Conservation (phyloP, 257 asterid species). For the Solanum corneliomulleri region DNA sequence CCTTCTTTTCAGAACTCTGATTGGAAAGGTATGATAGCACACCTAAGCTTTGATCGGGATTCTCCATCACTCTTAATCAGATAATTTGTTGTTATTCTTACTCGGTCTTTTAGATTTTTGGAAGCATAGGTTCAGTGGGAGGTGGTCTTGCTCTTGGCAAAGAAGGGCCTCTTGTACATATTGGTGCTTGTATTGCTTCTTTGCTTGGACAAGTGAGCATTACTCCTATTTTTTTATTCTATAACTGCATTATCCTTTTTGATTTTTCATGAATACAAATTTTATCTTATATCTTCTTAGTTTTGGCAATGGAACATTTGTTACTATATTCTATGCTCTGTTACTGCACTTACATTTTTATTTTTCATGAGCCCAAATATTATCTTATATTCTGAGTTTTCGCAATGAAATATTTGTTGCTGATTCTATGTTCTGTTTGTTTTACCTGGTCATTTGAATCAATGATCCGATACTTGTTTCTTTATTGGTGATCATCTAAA, state of each 20-base stretch:
- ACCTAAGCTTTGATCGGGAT: neutral
- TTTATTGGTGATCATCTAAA: neutral
- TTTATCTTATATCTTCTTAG: neutral
- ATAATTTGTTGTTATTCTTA: neutral
- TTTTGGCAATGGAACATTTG: neutral
- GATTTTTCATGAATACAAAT: neutral
- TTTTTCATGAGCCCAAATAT: neutral
- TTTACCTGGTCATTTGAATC: neutral
- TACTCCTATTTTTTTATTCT: neutral
- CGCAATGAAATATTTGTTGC: neutral
- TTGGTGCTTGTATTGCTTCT: conserved; percentile 97
- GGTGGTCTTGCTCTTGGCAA: conserved; percentile 99
- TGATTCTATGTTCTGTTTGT: neutral
- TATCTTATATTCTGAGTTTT: neutral
- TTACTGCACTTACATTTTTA: neutral
- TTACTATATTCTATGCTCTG: neutral
- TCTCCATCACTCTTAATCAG: neutral
- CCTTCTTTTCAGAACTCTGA: conserved; percentile 86
- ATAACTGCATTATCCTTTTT: neutral
- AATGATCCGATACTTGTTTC: neutral
- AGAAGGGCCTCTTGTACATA: conserved; percentile 99
- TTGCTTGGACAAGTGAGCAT: conserved; percentile 93
- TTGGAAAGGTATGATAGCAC: conserved; percentile 68
- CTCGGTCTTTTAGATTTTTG: conserved; percentile 59
- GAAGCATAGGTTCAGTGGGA: conserved; percentile 99